Conservation (phyloP, 148 eudicot genomes). For the Chenopodium suecicum region DNA sequence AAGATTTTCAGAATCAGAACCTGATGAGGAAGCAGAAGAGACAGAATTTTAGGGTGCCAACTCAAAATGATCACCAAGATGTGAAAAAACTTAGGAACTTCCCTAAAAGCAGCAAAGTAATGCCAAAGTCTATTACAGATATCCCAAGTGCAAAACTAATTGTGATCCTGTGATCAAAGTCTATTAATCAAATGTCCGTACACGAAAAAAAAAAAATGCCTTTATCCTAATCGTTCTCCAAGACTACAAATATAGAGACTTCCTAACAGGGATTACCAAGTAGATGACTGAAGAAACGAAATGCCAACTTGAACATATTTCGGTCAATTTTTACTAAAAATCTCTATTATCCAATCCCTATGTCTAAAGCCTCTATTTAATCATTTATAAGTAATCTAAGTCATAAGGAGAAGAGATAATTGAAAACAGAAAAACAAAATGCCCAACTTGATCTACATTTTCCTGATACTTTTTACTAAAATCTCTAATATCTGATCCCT, state of each 20-base stretch:
- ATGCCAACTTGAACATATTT: not conserved
- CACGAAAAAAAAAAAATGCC: not conserved
- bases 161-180: not conserved
- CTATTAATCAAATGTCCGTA: not conserved
- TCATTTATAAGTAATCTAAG: not conserved
- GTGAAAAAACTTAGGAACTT: not conserved
- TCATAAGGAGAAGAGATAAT: not conserved
- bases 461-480: not conserved
- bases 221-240: not conserved
- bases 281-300: not conserved
- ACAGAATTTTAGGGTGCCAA: constrained; percentile 20
- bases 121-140: not conserved
- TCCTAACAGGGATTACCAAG: not conserved
- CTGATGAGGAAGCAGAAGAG: constrained; percentile 28
- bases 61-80: not conserved
- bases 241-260: not conserved
- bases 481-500: not conserved
- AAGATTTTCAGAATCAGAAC: constrained; percentile 25
- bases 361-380: not conserved
- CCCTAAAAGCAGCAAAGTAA: not conserved
- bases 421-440: not conserved
- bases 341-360: not conserved
- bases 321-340: not conserved
- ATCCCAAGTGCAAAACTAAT: not conserved
- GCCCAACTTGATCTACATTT: not conserved